Conservation (phyloP, 148 eudicot species). For the Rhododendron mucronatum region DNA sequence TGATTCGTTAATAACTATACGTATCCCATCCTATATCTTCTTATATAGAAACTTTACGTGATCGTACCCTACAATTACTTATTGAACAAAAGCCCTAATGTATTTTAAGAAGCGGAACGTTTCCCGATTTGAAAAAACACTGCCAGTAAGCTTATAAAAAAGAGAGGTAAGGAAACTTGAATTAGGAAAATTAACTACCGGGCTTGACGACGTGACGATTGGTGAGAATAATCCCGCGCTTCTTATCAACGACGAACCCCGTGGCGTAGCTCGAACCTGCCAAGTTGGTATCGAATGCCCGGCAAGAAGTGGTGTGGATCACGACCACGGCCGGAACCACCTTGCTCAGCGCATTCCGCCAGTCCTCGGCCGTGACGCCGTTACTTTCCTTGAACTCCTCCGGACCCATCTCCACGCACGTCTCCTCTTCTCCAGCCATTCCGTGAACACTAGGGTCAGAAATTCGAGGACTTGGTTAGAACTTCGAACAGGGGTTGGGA, state of each 20-base stretch:
- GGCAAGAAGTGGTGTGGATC: constrained; percentile 78
- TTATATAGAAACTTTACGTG: too few relatives aligned
- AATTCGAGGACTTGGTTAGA: not conserved
- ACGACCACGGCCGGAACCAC: constrained; percentile 97
- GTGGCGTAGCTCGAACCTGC: constrained; percentile 83
- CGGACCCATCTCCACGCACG: constrained; percentile 65
- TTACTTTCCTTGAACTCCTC: constrained; percentile 35
- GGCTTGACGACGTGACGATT: constrained; percentile 96
- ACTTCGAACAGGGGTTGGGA: not conserved
- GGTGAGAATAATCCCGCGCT: constrained; percentile 81
- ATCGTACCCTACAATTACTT: too few relatives aligned
- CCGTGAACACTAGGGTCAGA: not conserved
- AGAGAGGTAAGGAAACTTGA: not conserved
- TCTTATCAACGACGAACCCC: constrained; percentile 87
- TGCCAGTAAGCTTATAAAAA: too few relatives aligned
- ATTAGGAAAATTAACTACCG: constrained; percentile 29
- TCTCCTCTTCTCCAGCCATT: too few relatives aligned
- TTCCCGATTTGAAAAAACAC: too few relatives aligned
- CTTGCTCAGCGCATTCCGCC: constrained; percentile 72
- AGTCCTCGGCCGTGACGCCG: constrained; percentile 71
- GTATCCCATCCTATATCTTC: too few relatives aligned
- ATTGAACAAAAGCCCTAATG: too few relatives aligned
- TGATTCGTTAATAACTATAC: too few relatives aligned
- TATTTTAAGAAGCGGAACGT: too few relatives aligned
- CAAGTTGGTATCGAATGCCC: constrained; percentile 82